phyloP scores from a whole-genome alignment of 2,329 filamentous ascomycete species.

The Pseudogymnoascus sp. region DNA sequence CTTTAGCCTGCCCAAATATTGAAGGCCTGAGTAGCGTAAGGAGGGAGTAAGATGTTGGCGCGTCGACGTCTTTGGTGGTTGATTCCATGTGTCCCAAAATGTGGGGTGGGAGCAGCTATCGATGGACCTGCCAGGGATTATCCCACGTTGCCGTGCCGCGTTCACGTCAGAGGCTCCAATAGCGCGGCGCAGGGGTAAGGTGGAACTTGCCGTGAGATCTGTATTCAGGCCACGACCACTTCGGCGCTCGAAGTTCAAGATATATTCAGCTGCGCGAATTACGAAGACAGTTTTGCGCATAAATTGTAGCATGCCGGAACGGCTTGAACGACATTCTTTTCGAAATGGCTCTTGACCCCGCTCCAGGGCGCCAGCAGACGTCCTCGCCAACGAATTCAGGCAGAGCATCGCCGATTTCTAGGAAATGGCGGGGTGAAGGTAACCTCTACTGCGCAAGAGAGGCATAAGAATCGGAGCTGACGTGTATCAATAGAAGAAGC shows the following conservation, averaged over 20 bases:
- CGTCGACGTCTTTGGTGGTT: constrained; percentile 12
- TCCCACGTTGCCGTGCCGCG: neutral
- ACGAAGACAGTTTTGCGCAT: neutral
- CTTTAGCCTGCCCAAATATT: neutral
- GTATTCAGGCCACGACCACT: constrained; percentile 8
- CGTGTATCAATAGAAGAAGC: constrained; percentile 39
- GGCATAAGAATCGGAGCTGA: neutral
- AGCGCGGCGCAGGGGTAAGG: constrained; percentile 4
- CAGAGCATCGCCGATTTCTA: constrained; percentile 64
- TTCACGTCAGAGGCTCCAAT: constrained; percentile 3
- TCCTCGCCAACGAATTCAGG: constrained; percentile 77
- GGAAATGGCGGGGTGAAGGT: constrained; percentile 73
- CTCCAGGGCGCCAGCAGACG: constrained; percentile 43
- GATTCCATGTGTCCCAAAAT: constrained; percentile 18
- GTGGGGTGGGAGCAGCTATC: constrained; percentile 15
- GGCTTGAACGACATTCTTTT: neutral
- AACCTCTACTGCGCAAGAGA: constrained; percentile 20
- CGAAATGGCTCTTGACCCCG: constrained; percentile 57
- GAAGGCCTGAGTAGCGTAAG: constrained; percentile 22
- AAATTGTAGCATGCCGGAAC: neutral
- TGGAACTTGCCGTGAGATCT: constrained; percentile 6
- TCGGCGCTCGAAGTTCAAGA: neutral
- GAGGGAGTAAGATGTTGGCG: constrained; percentile 22
- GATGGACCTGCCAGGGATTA: constrained; percentile 2
- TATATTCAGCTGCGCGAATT: neutral